phyloP scores from a whole-genome alignment of 257 asterid genomes.

The Fraxinus quadrangulata region DNA sequence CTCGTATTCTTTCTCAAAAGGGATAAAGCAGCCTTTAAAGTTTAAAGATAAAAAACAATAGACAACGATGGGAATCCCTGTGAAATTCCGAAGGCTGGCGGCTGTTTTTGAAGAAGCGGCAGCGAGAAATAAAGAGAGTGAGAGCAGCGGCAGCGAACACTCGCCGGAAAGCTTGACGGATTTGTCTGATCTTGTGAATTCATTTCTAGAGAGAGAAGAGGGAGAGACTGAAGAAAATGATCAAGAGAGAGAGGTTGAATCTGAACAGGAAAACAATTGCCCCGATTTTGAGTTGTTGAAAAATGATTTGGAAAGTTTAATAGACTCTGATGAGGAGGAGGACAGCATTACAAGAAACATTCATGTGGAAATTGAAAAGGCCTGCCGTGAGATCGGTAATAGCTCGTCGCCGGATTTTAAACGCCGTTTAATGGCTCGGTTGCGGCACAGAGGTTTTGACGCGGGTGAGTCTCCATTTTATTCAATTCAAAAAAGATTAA shows the following conservation, averaged over 20 bases:
- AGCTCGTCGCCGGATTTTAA: slow-evolving; percentile 36
- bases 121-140: slow-evolving; percentile 40
- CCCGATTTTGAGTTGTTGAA: slow-evolving; percentile 25
- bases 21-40: background rate
- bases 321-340: slow-evolving; percentile 24
- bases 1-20: background rate
- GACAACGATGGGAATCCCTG: slow-evolving; percentile 47
- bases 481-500: background rate
- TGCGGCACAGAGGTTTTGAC: slow-evolving; percentile 48
- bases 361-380: slow-evolving; percentile 33
- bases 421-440: slow-evolving; percentile 50
- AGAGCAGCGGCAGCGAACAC: slow-evolving; percentile 89
- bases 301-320: slow-evolving; percentile 37
- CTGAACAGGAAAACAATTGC: slow-evolving; percentile 9
- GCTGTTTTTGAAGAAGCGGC: slow-evolving; percentile 72
- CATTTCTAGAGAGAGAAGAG: slow-evolving; percentile 62
- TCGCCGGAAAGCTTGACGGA: slow-evolving; percentile 41
- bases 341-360: slow-evolving; percentile 19
- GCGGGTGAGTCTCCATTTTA: slow-evolving; percentile 40
- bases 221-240: background rate
- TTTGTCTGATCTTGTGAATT: slow-evolving; percentile 65
- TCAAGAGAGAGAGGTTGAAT: slow-evolving; percentile 22
- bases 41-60: background rate
- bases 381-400: slow-evolving; percentile 14
- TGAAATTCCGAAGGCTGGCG: slow-evolving; percentile 54